Base-by-base conservation (phyloP, 495 filamentous ascomycete genomes). In the Hyphodiscus hymeniophilus region DNA sequence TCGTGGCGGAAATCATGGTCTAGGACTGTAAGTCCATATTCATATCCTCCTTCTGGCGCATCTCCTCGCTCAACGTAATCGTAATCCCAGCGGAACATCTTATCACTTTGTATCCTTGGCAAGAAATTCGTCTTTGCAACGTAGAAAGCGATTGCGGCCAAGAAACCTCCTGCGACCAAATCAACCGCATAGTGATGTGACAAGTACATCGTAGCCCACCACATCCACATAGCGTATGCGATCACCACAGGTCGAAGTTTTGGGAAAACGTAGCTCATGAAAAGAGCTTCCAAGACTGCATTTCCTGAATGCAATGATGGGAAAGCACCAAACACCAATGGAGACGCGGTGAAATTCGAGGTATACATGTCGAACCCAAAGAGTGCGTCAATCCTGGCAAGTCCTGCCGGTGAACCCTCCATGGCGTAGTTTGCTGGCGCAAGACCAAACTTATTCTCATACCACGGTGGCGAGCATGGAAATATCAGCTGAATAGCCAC, bases 151-250 rank as follows among this genome's bases (percentile, higher is more conserved):
- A 84, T 65, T n/a, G 77, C 82, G 44, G 90, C 85, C 42, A 95
- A 65, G 39, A 94, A 66, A 64, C 82, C 85, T 52, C 90, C 90
- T 46, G 81, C 87, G 40, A 95, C 84, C 38, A 96, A 70, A 65
- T 96, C 90, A 38, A 96, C 85, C 38, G 90, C 90, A 59, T 96
- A 96, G 65, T 96, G 90, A 65, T 96, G 90, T 35, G 87, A 90
- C 44, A 96, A 77, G 59, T 96, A 95, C 85, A 96, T 92, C 41
- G 90, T 96, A n/a, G 90, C 83, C 90, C 90, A 96, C 84, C 87
- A 94, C 59, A 96, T 81, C 90, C 90, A 96, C 45, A 82, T 71
- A 8, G 81, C 82, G 65, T 96, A 95, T 40, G 72, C 73, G 38
- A 89, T 73, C 67, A 91, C 92, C 21, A 90, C 60, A 30, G 80